Base-by-base conservation (phyloP, 1,139 yeast genomes). In the Suhomyces atakaporum region DNA sequence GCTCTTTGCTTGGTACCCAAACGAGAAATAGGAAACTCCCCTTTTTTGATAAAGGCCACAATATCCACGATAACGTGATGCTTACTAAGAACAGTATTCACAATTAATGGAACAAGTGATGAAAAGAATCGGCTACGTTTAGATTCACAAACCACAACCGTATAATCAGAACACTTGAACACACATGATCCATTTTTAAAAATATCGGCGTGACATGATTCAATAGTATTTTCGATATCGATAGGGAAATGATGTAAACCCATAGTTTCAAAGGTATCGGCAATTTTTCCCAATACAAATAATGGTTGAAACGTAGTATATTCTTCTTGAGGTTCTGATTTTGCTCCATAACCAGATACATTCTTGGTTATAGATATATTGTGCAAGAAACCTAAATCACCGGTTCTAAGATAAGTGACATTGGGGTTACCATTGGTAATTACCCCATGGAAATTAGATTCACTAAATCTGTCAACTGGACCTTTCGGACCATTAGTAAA, bases 371-470 rank as follows among this genome's bases (percentile, higher is more conserved):
- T 62, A 6, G 74, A 63, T 7, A 86, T 79, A 21, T 81, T 84
- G 54, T 89, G 96, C 42, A 92, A 69, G 56, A 92, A 92, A 0
- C 99, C 99, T 27, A 92, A 68, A 54, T 92, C 97, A 1, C 97
- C 98, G 0, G 98, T 92, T 47, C 98, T 73, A 42, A 87, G 67
- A 57, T 87, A 94, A 3, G 74, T 68, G 33, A 81, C 65, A 2
- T 77, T 76, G 0, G 75, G 69, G 50, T 84, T 81, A 20, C 88
- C 92, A 28, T 77, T 84, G 1, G 50, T 62, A 16, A 85, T 73
- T 35, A 66, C 71, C 13, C 86, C 86, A 25, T 60, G 56, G 46
- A 84, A 74, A 40, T 84, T 82, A 11, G 46, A 45, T 25, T 56
- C 53, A 19, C 61, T 58, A 41, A 71, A 69, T 13, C 52, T 54